Conservation (phyloP, 495 filamentous ascomycete species). For the Hypoxylon rickii region DNA sequence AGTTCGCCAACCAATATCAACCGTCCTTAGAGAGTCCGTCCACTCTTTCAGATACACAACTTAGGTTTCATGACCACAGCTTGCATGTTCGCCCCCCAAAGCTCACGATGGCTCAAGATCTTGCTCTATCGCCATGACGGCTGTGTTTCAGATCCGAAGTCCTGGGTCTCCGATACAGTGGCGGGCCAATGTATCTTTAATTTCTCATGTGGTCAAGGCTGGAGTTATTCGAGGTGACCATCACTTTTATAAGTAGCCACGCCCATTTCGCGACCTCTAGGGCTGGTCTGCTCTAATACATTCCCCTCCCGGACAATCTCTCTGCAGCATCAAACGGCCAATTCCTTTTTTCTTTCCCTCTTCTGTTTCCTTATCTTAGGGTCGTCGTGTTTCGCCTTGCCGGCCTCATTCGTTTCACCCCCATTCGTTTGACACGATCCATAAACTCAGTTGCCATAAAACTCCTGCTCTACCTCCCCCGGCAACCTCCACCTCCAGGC, state of each 20-base stretch:
- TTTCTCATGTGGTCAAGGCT: constrained; percentile 15
- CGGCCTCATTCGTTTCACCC: constrained; percentile 38
- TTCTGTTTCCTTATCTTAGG: constrained; percentile 28
- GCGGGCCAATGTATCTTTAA: constrained; percentile 29
- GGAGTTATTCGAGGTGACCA: constrained; percentile 18
- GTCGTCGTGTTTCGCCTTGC: constrained; percentile 30
- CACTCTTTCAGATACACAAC: constrained; percentile 54
- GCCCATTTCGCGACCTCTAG: constrained; percentile 43
- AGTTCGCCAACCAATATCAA: constrained; percentile 52
- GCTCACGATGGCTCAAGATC: constrained; percentile 37
- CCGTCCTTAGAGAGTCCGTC: constrained; percentile 43
- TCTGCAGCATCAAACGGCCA: constrained; percentile 41
- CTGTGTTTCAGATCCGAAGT: constrained; percentile 51
- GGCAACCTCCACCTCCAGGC: constrained; percentile 25
- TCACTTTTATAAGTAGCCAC: constrained; percentile 40
- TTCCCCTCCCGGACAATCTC: constrained; percentile 40
- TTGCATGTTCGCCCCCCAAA: constrained; percentile 40
- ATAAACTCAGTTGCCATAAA: constrained; percentile 19
- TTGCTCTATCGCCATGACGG: constrained; percentile 39
- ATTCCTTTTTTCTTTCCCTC: constrained; percentile 40
- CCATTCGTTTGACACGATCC: constrained; percentile 55
- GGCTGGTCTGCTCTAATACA: constrained; percentile 35
- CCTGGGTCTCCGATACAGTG: constrained; percentile 32
- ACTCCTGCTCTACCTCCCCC: constrained; percentile 15
- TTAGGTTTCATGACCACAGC: constrained; percentile 51